phyloP scores from a whole-genome alignment of 176 grass and related monocot genomes.

The Oryza longistaminata region DNA sequence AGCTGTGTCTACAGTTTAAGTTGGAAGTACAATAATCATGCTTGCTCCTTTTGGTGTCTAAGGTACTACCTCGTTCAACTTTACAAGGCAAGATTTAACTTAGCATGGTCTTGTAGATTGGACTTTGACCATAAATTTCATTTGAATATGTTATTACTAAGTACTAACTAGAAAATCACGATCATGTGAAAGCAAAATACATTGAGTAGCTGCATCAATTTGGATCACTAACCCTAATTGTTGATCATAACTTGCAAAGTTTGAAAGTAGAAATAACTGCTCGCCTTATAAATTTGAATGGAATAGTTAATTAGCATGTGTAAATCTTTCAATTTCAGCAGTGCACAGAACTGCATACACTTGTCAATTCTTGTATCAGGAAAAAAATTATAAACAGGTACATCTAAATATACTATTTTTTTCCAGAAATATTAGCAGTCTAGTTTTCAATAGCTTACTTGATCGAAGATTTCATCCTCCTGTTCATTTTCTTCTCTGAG shows the following conservation, averaged over 20 bases:
- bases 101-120: not conserved
- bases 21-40: conserved; percentile 11
- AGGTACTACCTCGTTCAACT: not conserved
- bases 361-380: not conserved
- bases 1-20: not conserved
- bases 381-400: not conserved
- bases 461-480: conserved; percentile 87
- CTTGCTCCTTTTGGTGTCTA: not conserved
- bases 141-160: not conserved
- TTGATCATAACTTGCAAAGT: not conserved
- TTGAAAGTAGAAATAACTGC: not conserved
- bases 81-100: not conserved
- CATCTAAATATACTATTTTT: conserved; percentile 5
- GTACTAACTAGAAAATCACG: not conserved
- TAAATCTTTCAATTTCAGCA: conserved; percentile 16
- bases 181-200: not conserved
- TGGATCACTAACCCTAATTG: not conserved
- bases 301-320: conserved; percentile 14
- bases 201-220: not conserved
- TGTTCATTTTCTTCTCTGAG: conserved; percentile 86
- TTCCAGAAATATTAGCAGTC: not conserved
- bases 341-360: not conserved
- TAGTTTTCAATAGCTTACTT: conserved; percentile 49
- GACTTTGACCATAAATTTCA: not conserved
- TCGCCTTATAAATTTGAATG: not conserved